These are phyloP conservation scores for Cerrena zonata DNA, from an alignment of 1,284 basidiomycete species.

Conservation along the genomic window DNA sequence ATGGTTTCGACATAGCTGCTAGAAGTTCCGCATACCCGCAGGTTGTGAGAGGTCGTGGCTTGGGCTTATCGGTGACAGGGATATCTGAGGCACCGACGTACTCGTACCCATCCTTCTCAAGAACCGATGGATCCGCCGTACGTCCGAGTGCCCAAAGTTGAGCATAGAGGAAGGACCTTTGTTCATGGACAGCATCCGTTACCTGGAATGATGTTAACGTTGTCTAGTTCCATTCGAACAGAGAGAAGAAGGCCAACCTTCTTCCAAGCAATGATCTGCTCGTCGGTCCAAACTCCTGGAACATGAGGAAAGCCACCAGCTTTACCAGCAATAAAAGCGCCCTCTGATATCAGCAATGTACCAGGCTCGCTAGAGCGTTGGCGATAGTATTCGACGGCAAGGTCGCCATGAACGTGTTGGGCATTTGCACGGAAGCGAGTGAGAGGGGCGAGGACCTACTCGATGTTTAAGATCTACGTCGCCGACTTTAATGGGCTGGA, in stretches of 20 bases:
- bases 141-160: slow-evolving; percentile 46
- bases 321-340: slow-evolving; percentile 31
- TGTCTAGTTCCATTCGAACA: not conserved
- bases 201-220: slow-evolving; percentile 8
- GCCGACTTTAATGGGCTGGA: slow-evolving; percentile 37
- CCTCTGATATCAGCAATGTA: slow-evolving; percentile 42
- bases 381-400: slow-evolving; percentile 35
- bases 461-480: slow-evolving; percentile 33
- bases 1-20: not conserved
- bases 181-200: slow-evolving; percentile 15
- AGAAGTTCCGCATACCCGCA: not conserved
- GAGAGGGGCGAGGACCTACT: slow-evolving; percentile 38
- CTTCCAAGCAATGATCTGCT: slow-evolving; percentile 40
- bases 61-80: slow-evolving; percentile 33
- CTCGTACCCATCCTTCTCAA: slow-evolving; percentile 26
- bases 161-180: slow-evolving; percentile 31
- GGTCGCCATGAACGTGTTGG: slow-evolving; percentile 16
- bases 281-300: slow-evolving; percentile 35
- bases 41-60: slow-evolving; percentile 20
- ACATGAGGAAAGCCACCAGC: slow-evolving; percentile 30
- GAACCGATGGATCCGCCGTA: slow-evolving; percentile 25
- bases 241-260: slow-evolving; percentile 24
- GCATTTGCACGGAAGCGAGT: slow-evolving; percentile 30
- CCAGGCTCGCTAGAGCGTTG: slow-evolving; percentile 37
- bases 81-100: slow-evolving; percentile 38